Percentiles rank a stretch among this genome's conserved stretches.
These are phyloP conservation scores for Chenopodium quinoa DNA, from an alignment of 148 eudicot genomes.

Conservation along the genomic window DNA sequence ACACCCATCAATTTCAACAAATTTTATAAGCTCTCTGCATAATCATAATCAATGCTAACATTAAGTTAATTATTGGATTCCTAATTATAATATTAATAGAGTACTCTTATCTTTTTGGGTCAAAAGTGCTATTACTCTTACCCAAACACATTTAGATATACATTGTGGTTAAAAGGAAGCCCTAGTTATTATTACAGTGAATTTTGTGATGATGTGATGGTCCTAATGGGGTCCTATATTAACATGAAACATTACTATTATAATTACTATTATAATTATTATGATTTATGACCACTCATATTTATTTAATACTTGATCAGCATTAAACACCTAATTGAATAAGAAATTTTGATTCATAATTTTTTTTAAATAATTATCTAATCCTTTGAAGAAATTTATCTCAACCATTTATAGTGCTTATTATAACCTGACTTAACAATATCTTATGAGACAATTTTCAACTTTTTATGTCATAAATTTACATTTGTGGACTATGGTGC, in stretches of 20 bases:
- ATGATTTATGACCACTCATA: background rate
- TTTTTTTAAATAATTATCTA: background rate
- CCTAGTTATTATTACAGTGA: no score
- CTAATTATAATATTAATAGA: background rate
- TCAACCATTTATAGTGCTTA: conserved; percentile 10
- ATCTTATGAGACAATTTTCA: conserved; percentile 25
- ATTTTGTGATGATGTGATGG: no score
- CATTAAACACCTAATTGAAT: background rate
- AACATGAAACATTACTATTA: no score
- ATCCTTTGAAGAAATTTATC: background rate
- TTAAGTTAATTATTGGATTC: conserved; percentile 26
- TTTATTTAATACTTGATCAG: background rate
- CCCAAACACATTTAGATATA: background rate
- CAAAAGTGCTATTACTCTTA: conserved; percentile 11
- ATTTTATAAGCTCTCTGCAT: conserved; percentile 10
- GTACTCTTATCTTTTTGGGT: conserved; percentile 2
- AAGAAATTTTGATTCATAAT: background rate
- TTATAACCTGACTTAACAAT: conserved; percentile 18
- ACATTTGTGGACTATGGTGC: conserved; percentile 5
- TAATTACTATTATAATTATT: no score
- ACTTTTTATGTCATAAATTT: background rate
- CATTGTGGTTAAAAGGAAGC: no score
- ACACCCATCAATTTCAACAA: conserved; percentile 29
- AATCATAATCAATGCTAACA: conserved; percentile 17
- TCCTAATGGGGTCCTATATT: no score